A percentile compares a stretch with the other conserved stretches of the same genome.
Conservation (phyloP, 192 early-diverging fungal genomes). For the Kappamyces sp. region DNA sequence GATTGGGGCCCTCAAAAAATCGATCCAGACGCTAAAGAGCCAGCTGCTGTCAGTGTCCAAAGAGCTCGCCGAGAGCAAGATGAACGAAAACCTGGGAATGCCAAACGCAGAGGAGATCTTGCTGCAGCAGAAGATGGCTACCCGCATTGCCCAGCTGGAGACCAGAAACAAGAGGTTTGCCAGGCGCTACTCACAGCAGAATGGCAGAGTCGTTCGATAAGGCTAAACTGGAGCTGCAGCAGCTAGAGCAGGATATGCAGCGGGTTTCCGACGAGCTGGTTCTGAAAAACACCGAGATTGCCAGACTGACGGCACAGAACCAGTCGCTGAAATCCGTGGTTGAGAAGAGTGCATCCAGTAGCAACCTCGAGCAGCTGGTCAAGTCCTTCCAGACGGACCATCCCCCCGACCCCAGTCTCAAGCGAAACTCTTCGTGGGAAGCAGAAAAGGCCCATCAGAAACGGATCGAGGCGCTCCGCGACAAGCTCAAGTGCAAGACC, state of each 20-base stretch:
- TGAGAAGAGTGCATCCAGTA: conserved; percentile 12
- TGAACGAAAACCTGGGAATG: conserved; percentile 16
- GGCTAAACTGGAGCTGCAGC: conserved; percentile 10
- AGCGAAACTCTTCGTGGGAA: conserved; percentile 28
- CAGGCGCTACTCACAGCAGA: no score
- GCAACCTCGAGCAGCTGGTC: conserved; percentile 6
- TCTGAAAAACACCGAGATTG: conserved; percentile 8
- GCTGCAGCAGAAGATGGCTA: not conserved
- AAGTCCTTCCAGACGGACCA: no score
- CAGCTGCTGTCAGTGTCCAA: conserved; percentile 23
- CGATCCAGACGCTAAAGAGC: conserved; percentile 25
- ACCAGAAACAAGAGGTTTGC: conserved; percentile 20
- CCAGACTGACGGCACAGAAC: conserved; percentile 10
- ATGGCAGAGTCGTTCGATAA: conserved; percentile 4
- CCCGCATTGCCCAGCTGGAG: conserved; percentile 25
- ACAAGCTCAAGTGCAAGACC: conserved; percentile 22
- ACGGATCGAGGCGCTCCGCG: conserved; percentile 22
- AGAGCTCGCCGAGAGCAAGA: conserved; percentile 17
- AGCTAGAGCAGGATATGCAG: conserved; percentile 17
- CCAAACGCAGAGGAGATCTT: conserved; percentile 16
- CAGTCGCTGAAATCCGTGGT: conserved; percentile 15
- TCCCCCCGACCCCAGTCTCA: not conserved
- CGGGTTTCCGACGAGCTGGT: conserved; percentile 13
- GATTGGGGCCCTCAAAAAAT: conserved; percentile 27
- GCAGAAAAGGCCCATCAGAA: conserved; percentile 31